Evolutionary conservation across 441 rosid species (phyloP).

Genomic region (Dalechampia spathulata): DNA sequence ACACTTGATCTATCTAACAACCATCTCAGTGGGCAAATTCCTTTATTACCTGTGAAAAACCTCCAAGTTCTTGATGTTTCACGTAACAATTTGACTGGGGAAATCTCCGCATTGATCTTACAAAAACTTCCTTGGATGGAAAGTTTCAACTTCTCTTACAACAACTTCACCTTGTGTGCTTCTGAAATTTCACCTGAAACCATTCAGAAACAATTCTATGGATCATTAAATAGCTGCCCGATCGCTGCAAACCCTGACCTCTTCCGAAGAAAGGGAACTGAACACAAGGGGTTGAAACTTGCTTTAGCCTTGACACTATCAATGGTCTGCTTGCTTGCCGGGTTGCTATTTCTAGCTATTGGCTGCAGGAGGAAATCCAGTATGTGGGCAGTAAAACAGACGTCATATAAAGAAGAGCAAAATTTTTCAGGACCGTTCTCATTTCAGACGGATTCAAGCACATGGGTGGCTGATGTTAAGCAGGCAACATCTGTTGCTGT

Average conservation of each 20-base stretch:
- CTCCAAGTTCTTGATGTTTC: conserved; percentile 70
- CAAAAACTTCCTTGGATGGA: conserved; percentile 53
- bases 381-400: conserved; percentile 53
- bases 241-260: conserved; percentile 71
- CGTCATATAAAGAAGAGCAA: conserved; percentile 63
- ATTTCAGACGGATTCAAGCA: conserved; percentile 83
- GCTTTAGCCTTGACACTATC: conserved; percentile 66
- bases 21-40: conserved; percentile 57
- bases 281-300: conserved; percentile 45
- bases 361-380: conserved; percentile 53
- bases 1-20: conserved; percentile 73
- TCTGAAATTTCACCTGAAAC: conserved; percentile 39
- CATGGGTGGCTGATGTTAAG: conserved; percentile 94
- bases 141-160: conserved; percentile 81
- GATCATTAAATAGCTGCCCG: conserved; percentile 67
- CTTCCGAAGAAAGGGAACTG: conserved; percentile 39
- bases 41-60: conserved; percentile 31
- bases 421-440: conserved; percentile 79
- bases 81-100: conserved; percentile 69
- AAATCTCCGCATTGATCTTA: conserved; percentile 46
- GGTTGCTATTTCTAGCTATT: conserved; percentile 58
- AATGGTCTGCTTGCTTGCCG: conserved; percentile 55
- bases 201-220: conserved; percentile 46
- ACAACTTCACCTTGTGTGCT: conserved; percentile 76
- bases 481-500: conserved; percentile 69